Conservation (phyloP, 2,329 filamentous ascomycete species). For the Drechslerella dactyloides region DNA sequence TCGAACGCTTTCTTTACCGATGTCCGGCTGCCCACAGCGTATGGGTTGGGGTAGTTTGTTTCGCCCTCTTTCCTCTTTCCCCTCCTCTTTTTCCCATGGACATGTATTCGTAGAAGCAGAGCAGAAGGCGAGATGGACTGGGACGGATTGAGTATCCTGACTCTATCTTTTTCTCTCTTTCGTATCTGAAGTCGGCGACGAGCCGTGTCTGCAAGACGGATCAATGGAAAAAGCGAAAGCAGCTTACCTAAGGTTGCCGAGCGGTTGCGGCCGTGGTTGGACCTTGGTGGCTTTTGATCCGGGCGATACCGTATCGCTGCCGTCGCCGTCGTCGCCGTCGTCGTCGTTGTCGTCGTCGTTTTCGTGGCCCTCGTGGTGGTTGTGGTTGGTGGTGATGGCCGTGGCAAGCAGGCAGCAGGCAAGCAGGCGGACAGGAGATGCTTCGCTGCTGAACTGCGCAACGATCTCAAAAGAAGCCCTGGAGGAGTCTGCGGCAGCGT, state of each 20-base stretch:
- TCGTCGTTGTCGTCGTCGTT: neutral
- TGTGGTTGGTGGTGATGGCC: neutral
- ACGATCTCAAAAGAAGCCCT: too few relatives aligned
- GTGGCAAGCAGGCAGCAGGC: neutral
- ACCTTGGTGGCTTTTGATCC: neutral
- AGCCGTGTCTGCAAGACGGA: neutral
- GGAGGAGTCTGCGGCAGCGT: neutral
- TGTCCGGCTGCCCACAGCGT: neutral
- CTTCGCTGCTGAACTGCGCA: too few relatives aligned
- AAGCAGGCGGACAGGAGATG: neutral
- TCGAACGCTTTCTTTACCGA: neutral
- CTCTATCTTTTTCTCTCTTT: conserved; percentile 1
- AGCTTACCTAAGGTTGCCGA: neutral
- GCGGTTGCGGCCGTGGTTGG: neutral
- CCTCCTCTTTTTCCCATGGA: neutral
- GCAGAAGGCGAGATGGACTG: too few relatives aligned
- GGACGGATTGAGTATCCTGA: neutral
- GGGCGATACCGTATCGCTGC: conserved; percentile 2
- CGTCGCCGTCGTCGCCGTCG: neutral
- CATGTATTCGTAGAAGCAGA: too few relatives aligned
- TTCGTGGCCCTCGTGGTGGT: neutral
- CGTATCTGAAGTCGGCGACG: neutral
- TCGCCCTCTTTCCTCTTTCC: conserved; percentile 44
- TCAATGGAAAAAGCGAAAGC: neutral
- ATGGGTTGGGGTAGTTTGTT: conserved; percentile 27